phyloP scores from a whole-genome alignment of 768 basidiomycete species.

The Naganishia kalamii region DNA sequence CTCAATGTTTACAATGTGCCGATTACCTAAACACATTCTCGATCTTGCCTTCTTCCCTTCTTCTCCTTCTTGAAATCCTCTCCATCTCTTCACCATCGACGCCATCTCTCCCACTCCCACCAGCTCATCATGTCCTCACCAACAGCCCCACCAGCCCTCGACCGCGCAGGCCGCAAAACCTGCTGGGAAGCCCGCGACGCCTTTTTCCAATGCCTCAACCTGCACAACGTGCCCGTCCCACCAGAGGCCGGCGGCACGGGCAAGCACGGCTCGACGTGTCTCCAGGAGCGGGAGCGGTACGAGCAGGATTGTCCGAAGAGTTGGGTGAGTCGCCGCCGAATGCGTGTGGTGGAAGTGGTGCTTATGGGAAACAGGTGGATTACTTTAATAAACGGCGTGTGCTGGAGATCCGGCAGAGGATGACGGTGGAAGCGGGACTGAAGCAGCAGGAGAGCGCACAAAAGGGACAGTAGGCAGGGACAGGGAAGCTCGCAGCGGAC shows the following conservation, averaged over 20 bases:
- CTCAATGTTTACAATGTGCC: constrained; percentile 1
- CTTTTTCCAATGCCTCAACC: constrained; percentile 79
- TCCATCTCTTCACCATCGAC: not conserved
- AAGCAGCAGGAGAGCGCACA: constrained; percentile 21
- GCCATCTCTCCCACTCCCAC: not conserved
- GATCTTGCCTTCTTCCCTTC: not conserved
- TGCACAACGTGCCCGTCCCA: constrained; percentile 15
- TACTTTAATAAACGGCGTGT: constrained; percentile 90
- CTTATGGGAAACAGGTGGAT: constrained; percentile 59
- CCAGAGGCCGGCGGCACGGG: constrained; percentile 19
- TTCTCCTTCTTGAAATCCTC: not conserved
- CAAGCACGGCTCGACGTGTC: not conserved
- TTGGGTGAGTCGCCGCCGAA: constrained; percentile 13
- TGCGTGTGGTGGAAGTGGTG: not conserved
- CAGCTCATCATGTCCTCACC: constrained; percentile 28
- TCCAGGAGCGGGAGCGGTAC: constrained; percentile 18
- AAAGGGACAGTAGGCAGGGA: not conserved
- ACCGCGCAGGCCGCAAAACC: constrained; percentile 62
- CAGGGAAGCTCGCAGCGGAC: too few species aligned
- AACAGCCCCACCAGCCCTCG: constrained; percentile 40
- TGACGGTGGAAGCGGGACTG: constrained; percentile 39
- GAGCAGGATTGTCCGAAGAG: constrained; percentile 19
- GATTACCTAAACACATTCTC: constrained; percentile 5
- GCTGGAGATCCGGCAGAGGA: constrained; percentile 49
- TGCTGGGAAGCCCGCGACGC: constrained; percentile 82